Evolutionary conservation across 495 filamentous ascomycete genomes (phyloP).

Genomic region (Tirmania nivea): DNA sequence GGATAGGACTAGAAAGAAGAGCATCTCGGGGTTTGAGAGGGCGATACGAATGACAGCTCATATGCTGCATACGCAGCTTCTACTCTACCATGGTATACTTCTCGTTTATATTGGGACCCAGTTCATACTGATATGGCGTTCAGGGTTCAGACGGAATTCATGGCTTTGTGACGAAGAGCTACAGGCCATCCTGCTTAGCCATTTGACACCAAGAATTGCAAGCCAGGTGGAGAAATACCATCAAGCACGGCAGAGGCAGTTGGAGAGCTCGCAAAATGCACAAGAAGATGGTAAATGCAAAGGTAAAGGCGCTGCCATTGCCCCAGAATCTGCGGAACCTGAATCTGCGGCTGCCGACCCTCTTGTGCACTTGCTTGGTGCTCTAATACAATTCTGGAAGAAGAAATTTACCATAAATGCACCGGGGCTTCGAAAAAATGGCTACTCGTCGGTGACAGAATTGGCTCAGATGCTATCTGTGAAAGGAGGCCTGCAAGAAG

Average conservation of each 20-base stretch:
- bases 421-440: slow-evolving; percentile 68
- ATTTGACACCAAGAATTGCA: slow-evolving; percentile 39
- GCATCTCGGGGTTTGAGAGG: neutral
- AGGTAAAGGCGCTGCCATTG: slow-evolving; percentile 8
- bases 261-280: slow-evolving; percentile 44
- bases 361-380: slow-evolving; percentile 52
- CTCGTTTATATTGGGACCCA: neutral
- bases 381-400: slow-evolving; percentile 66
- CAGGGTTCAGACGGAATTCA: neutral
- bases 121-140: neutral
- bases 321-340: neutral
- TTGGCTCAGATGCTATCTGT: slow-evolving; percentile 29
- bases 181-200: slow-evolving; percentile 52
- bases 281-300: slow-evolving; percentile 23
- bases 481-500: slow-evolving; percentile 7
- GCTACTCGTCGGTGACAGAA: slow-evolving; percentile 51
- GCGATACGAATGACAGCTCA: neutral
- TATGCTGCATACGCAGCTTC: neutral
- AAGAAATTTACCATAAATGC: slow-evolving; percentile 57
- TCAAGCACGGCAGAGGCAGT: slow-evolving; percentile 22
- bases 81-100: neutral
- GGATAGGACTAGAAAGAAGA: neutral
- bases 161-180: slow-evolving; percentile 66
- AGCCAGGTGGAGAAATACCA: slow-evolving; percentile 44
- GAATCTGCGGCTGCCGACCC: slow-evolving; percentile 34